Conservation (phyloP, 2,329 filamentous ascomycete genomes). For the Claviceps maximensis region DNA sequence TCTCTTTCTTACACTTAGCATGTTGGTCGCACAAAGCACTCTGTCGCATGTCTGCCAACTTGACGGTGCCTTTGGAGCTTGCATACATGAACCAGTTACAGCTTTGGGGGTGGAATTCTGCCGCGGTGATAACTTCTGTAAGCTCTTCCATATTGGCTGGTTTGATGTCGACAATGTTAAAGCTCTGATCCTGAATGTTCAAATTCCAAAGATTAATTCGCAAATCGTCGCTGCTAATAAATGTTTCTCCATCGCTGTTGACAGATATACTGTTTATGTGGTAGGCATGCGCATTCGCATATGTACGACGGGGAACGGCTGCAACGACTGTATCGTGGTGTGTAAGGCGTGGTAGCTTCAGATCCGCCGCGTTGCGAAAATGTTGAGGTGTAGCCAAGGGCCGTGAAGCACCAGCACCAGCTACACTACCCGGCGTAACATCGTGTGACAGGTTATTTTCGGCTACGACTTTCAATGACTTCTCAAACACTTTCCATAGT, state of each 20-base stretch:
- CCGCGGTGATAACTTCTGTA: constrained; percentile 95
- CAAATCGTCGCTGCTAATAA: constrained; percentile 96
- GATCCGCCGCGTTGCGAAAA: constrained; percentile 68
- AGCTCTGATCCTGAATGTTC: constrained; percentile 98
- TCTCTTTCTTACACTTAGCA: constrained; percentile 57
- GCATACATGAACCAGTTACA: constrained; percentile 99
- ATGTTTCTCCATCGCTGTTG: constrained; percentile 97
- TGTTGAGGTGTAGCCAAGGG: constrained; percentile 51
- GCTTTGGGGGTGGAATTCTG: constrained; percentile 90
- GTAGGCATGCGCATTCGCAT: constrained; percentile 96
- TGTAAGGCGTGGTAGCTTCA: constrained; percentile 91
- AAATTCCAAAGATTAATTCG: constrained; percentile 98
- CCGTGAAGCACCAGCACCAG: constrained; percentile 64
- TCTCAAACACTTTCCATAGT: constrained; percentile 99
- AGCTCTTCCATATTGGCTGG: constrained; percentile 99
- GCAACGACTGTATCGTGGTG: constrained; percentile 98
- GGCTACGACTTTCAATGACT: constrained; percentile 95
- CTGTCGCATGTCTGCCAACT: constrained; percentile 95
- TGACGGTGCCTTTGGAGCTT: constrained; percentile 97
- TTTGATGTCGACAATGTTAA: constrained; percentile 99
- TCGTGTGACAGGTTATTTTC: constrained; percentile 98
- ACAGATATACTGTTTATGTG: constrained; percentile 99
- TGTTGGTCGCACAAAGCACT: constrained; percentile 93
- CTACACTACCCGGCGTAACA: constrained; percentile 61
- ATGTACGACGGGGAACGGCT: constrained; percentile 87